Evolutionary conservation across 2,329 filamentous ascomycete species (phyloP).

Genomic region (Beauveria caledonica): DNA sequence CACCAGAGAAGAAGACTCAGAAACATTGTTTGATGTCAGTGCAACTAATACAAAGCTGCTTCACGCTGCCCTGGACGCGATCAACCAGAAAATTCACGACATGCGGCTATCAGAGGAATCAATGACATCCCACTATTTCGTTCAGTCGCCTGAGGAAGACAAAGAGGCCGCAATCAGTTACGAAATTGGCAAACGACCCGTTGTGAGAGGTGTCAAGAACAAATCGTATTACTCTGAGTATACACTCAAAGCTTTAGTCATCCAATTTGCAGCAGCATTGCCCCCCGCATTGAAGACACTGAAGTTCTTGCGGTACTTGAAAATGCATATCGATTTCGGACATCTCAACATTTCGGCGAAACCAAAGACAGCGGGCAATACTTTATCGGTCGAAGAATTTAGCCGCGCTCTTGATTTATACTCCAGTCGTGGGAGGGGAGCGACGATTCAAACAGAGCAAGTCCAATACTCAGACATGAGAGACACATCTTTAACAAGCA

Average conservation of each 20-base stretch:
- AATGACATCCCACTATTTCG: constrained; percentile 19
- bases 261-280: constrained; percentile 17
- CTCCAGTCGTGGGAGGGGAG: constrained; percentile 21
- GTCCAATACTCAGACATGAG: background rate
- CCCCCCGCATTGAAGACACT: constrained; percentile 18
- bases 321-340: constrained; percentile 27
- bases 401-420: constrained; percentile 20
- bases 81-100: constrained; percentile 26
- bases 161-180: constrained; percentile 16
- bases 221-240: background rate
- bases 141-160: constrained; percentile 17
- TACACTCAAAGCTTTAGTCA: background rate
- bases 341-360: constrained; percentile 19
- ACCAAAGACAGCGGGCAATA: constrained; percentile 18
- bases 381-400: constrained; percentile 20
- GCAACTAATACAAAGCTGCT: constrained; percentile 19
- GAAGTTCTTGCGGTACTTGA: constrained; percentile 19
- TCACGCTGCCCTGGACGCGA: constrained; percentile 19
- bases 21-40: constrained; percentile 19
- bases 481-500: background rate
- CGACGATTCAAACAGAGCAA: constrained; percentile 21
- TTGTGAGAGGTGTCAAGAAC: constrained; percentile 2
- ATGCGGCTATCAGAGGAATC: constrained; percentile 22
- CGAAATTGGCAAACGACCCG: constrained; percentile 19
- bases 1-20: constrained; percentile 11